A percentile compares a stretch with the other conserved stretches of the same genome.
phyloP scores from a whole-genome alignment of 2,329 filamentous ascomycete genomes.

The Alternaria angustiovoidea region DNA sequence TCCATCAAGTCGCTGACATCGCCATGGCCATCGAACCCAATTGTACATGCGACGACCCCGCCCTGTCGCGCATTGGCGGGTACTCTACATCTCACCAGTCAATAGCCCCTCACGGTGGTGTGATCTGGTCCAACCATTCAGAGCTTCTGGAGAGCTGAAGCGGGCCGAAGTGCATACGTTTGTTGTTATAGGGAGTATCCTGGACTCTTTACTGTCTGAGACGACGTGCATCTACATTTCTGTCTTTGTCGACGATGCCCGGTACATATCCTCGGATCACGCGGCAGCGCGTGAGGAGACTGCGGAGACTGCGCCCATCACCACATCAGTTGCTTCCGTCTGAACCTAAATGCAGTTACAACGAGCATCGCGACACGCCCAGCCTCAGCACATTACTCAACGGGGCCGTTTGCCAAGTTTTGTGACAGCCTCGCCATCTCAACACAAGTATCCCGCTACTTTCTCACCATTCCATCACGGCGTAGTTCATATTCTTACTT shows the following conservation, averaged over 20 bases:
- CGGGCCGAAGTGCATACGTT: slow-evolving; percentile 1
- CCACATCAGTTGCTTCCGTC: background rate
- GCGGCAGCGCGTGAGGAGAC: slow-evolving; percentile 1
- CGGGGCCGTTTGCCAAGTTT: background rate
- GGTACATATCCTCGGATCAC: background rate
- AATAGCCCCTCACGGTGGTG: slow-evolving; percentile 3
- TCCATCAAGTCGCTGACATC: slow-evolving; percentile 3
- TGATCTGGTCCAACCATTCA: slow-evolving; percentile 3
- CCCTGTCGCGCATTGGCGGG: background rate
- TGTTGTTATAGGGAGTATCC: background rate
- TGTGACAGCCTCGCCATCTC: slow-evolving; percentile 1
- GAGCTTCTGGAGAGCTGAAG: slow-evolving; percentile 4
- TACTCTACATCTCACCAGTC: background rate
- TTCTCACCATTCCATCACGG: background rate
- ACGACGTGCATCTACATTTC: background rate
- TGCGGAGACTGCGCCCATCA: background rate
- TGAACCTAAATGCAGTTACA: background rate
- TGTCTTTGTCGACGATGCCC: background rate
- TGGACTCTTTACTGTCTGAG: background rate
- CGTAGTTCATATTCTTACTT: background rate
- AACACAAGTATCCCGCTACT: background rate
- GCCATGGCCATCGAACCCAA: slow-evolving; percentile 1
- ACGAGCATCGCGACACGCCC: background rate
- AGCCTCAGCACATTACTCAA: background rate
- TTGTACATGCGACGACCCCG: slow-evolving; percentile 5